These are phyloP conservation scores for Plantago lanceolata DNA, from an alignment of 305 asterid species.

Conservation along the genomic window DNA sequence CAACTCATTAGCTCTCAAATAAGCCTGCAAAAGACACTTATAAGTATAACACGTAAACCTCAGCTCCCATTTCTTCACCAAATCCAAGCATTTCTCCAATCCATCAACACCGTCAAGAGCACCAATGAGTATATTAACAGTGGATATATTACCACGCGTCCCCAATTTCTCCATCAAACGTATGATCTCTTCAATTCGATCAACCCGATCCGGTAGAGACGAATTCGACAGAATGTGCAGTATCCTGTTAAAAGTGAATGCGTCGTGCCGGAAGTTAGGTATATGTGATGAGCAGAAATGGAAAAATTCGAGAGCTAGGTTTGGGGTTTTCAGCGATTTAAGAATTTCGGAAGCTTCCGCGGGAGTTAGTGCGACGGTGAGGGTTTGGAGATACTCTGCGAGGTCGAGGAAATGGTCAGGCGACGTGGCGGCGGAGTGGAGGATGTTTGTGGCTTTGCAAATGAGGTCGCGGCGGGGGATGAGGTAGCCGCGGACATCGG, in stretches of 20 bases:
- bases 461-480: constrained; percentile 89
- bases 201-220: constrained; percentile 41
- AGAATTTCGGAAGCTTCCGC: constrained; percentile 68
- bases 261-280: no score
- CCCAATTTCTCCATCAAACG: constrained; percentile 53
- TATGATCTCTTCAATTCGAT: constrained; percentile 38
- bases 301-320: no score
- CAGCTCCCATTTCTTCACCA: constrained; percentile 78
- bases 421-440: constrained; percentile 24
- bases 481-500: no score
- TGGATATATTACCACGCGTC: constrained; percentile 64
- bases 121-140: constrained; percentile 71
- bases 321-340: no score
- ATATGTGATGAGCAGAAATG: no score
- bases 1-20: no score
- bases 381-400: constrained; percentile 45
- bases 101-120: constrained; percentile 48
- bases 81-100: constrained; percentile 56
- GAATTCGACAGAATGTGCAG: constrained; percentile 62
- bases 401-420: constrained; percentile 64
- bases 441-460: constrained; percentile 56
- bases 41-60: constrained; percentile 63
- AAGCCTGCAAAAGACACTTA: constrained; percentile 27
- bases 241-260: no score
- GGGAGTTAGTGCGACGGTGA: constrained; percentile 46